These are phyloP conservation scores for Persicaria tinctoria DNA, from an alignment of 148 eudicot species.

Conservation along the genomic window DNA sequence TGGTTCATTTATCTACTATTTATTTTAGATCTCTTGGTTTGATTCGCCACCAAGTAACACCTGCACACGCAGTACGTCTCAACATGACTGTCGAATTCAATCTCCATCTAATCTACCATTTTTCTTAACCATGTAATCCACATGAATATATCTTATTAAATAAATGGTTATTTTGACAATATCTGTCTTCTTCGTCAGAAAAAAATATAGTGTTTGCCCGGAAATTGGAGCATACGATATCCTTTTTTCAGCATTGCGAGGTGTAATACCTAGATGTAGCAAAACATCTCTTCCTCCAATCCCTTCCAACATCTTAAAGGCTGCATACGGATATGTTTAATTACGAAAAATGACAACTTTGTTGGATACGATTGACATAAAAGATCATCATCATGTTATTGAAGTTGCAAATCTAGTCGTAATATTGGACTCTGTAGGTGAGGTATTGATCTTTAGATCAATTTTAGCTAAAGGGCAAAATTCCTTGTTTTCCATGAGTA, in stretches of 20 bases:
- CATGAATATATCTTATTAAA: not conserved
- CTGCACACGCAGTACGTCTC: not conserved
- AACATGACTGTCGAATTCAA: not conserved
- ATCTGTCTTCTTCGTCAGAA: not conserved
- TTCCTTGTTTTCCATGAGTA: not conserved
- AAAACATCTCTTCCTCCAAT: constrained; percentile 46
- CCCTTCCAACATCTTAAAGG: constrained; percentile 49
- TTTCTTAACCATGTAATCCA: not conserved
- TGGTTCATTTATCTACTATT: no score
- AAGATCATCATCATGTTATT: constrained; percentile 23
- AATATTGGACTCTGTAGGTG: constrained; percentile 72
- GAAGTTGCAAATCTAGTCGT: constrained; percentile 60
- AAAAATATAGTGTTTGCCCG: not conserved
- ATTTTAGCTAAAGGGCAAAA: not conserved
- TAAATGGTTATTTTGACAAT: not conserved
- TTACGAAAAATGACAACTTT: constrained; percentile 44
- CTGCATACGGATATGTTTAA: constrained; percentile 61
- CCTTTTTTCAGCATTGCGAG: constrained; percentile 51
- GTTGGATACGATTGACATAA: constrained; percentile 38
- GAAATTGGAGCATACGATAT: not conserved
- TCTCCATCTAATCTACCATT: not conserved
- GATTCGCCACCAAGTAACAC: no score
- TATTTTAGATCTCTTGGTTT: no score
- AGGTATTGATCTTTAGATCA: constrained; percentile 32
- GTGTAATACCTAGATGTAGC: constrained; percentile 49